These are phyloP conservation scores for Xylariaceae sp. DNA, from an alignment of 2,329 filamentous ascomycete genomes.

Conservation along the genomic window DNA sequence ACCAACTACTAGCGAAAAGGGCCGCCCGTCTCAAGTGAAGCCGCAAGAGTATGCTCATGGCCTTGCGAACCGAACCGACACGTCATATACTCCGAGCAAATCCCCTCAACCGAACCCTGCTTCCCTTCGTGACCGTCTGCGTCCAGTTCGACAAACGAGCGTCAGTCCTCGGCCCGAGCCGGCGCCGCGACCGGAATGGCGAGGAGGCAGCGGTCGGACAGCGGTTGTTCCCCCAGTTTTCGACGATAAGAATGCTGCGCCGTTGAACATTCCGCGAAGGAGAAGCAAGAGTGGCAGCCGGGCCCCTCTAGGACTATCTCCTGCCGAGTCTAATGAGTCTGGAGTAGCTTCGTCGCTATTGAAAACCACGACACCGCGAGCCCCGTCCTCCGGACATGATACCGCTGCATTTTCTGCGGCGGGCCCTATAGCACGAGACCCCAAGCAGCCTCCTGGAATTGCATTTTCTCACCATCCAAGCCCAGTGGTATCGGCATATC, in stretches of 20 bases:
- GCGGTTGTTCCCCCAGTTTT: constrained; percentile 58
- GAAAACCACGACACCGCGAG: constrained; percentile 2
- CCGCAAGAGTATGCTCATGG: constrained; percentile 45
- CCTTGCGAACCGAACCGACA: constrained; percentile 27
- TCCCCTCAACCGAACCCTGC: constrained; percentile 28
- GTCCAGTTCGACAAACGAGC: constrained; percentile 36
- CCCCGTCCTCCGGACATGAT: constrained; percentile 6
- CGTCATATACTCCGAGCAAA: constrained; percentile 26
- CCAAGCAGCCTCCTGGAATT: constrained; percentile 10
- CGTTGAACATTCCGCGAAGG: constrained; percentile 51
- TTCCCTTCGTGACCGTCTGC: constrained; percentile 42
- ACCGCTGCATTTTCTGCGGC: constrained; percentile 25
- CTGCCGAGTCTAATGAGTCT: constrained; percentile 30
- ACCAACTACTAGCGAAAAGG: constrained; percentile 51
- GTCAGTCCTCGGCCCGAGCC: constrained; percentile 23
- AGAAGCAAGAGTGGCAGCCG: constrained; percentile 39
- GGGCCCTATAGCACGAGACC: constrained; percentile 18
- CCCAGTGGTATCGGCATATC: constrained; percentile 24
- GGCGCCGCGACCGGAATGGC: constrained; percentile 55
- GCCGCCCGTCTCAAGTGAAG: constrained; percentile 51
- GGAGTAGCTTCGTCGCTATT: constrained; percentile 31
- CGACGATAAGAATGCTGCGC: constrained; percentile 52
- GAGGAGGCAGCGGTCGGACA: constrained; percentile 64
- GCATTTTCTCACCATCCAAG: constrained; percentile 19
- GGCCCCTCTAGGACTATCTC: constrained; percentile 27